Conservation (phyloP, 1,284 basidiomycete genomes). For the Ustilago curta region DNA sequence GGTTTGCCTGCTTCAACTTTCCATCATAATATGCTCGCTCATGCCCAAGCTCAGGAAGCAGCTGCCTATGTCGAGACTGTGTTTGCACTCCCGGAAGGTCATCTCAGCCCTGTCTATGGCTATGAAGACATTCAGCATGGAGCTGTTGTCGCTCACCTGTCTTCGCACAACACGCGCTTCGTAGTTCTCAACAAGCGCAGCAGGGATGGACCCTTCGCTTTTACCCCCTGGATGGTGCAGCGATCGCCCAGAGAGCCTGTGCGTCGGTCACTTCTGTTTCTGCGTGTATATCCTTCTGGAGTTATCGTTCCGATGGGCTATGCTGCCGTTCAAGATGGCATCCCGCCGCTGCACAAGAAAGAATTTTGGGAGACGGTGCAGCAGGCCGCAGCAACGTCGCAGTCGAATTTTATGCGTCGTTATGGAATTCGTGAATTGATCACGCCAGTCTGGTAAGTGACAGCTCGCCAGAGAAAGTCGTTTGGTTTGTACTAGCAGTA, state of each 20-base stretch:
- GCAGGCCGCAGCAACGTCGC: not conserved
- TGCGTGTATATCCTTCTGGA: not conserved
- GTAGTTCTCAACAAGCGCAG: not conserved
- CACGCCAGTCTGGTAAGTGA: not conserved
- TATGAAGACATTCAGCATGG: not conserved
- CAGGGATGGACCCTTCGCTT: not conserved
- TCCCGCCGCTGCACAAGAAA: conserved; percentile 11
- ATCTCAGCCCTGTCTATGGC: conserved; percentile 9
- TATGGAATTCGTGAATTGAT: conserved; percentile 1
- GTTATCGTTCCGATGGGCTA: conserved; percentile 8
- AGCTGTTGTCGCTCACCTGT: not conserved
- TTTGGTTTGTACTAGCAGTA: too few relatives aligned
- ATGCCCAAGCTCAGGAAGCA: not conserved
- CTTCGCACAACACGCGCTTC: not conserved
- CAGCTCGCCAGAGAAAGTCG: too few relatives aligned
- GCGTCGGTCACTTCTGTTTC: not conserved
- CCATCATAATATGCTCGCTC: not conserved
- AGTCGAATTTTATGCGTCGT: not conserved
- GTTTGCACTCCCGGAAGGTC: not conserved
- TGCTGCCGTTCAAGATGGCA: conserved; percentile 10
- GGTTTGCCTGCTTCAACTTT: not conserved
- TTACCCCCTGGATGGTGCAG: conserved; percentile 1
- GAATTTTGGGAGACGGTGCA: conserved; percentile 13
- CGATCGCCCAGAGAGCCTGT: not conserved
- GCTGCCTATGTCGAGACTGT: not conserved